Percentiles rank a stretch among this genome's conserved stretches.
Evolutionary conservation across 2,329 filamentous ascomycete genomes (phyloP).

Genomic region (Nemania sp.): DNA sequence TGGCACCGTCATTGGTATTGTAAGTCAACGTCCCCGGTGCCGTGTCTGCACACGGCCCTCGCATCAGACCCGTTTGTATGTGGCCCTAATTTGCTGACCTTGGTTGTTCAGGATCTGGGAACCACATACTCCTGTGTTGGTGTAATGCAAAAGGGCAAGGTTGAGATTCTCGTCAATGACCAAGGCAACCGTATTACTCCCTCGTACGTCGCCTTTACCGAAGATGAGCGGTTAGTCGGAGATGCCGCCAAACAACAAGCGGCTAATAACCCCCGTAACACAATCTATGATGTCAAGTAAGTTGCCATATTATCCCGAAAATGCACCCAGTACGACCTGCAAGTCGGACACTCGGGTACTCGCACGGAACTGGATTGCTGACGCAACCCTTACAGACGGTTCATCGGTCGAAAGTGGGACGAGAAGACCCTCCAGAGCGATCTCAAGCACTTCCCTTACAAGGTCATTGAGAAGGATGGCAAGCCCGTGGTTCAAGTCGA

Average conservation of each 20-base stretch:
- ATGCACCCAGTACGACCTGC: background rate
- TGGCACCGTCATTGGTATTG: constrained; percentile 93
- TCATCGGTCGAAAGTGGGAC: constrained; percentile 81
- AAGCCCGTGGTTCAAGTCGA: constrained; percentile 84
- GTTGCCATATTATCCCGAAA: constrained; percentile 40
- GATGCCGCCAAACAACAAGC: constrained; percentile 98
- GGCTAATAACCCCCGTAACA: constrained; percentile 74
- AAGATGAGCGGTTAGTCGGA: constrained; percentile 94
- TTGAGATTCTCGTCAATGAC: constrained; percentile 94
- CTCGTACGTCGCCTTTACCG: constrained; percentile 94
- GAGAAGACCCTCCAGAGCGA: constrained; percentile 90
- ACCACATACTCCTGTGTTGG: constrained; percentile 89
- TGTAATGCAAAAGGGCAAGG: constrained; percentile 94
- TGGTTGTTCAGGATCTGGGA: constrained; percentile 67
- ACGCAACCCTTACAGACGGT: constrained; percentile 59
- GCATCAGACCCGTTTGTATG: background rate
- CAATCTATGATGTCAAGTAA: constrained; percentile 83
- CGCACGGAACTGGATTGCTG: background rate
- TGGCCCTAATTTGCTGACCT: background rate
- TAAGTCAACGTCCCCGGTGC: constrained; percentile 43
- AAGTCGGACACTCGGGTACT: background rate
- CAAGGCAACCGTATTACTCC: constrained; percentile 96
- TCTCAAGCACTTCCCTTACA: constrained; percentile 98
- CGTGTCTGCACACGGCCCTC: background rate
- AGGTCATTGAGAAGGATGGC: constrained; percentile 83